Conservation (phyloP, 1,284 basidiomycete genomes). For the Gastroboletus turbinatus region DNA sequence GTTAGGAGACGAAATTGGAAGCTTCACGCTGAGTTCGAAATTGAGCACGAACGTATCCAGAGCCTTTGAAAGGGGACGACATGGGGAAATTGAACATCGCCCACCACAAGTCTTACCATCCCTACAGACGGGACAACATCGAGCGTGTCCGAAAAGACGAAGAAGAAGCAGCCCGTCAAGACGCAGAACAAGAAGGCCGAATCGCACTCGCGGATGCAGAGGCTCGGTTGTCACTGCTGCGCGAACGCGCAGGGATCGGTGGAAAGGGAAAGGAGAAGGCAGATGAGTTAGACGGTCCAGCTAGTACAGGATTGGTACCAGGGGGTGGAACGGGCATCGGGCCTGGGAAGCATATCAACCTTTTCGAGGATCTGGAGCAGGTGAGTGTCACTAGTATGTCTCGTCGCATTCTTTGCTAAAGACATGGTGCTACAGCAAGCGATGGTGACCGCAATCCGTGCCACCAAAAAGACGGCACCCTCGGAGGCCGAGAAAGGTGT, state of each 20-base stretch:
- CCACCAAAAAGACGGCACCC: conserved; percentile 46
- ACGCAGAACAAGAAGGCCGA: conserved; percentile 66
- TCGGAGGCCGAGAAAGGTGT: conserved; percentile 68
- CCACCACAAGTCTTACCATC: conserved; percentile 89
- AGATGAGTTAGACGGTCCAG: conserved; percentile 33
- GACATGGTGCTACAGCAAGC: conserved; percentile 35
- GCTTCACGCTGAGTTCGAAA: too few relatives aligned
- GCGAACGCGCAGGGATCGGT: conserved; percentile 54
- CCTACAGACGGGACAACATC: conserved; percentile 81
- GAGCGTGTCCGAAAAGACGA: conserved; percentile 78
- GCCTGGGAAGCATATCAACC: conserved; percentile 59
- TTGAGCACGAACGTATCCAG: too few relatives aligned
- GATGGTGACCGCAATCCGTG: conserved; percentile 45
- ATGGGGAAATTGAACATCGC: conserved; percentile 87
- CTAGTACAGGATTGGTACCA: conserved; percentile 22
- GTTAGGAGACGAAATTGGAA: too few relatives aligned
- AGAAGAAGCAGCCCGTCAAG: conserved; percentile 68
- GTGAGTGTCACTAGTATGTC: conserved; percentile 34
- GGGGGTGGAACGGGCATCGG: conserved; percentile 28
- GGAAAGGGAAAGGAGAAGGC: conserved; percentile 42
- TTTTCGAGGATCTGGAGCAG: conserved; percentile 75
- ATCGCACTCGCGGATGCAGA: conserved; percentile 78
- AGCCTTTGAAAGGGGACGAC: too few relatives aligned
- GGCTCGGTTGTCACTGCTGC: conserved; percentile 66
- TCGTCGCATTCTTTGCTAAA: neutral